Evolutionary conservation across 75 land plant genomes (phyloP).

Genomic region (Gnetum montanum): DNA sequence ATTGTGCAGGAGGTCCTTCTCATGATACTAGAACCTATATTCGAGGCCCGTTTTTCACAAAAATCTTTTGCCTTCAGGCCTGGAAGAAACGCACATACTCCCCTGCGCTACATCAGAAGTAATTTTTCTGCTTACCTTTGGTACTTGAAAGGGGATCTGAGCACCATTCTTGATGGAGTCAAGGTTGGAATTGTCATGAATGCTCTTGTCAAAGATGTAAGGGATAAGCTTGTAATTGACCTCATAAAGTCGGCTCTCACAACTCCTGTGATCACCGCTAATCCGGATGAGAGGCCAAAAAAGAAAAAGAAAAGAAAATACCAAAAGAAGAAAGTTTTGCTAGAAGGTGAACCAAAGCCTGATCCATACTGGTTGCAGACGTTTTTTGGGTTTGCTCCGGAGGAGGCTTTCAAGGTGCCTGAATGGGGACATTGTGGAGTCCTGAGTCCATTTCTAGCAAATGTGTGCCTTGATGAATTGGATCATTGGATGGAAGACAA

Average conservation of each 20-base stretch:
- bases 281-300: conserved; percentile 11
- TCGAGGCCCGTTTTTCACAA: conserved; percentile 56
- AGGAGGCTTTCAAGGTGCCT: conserved; percentile 57
- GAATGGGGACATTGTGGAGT: conserved; percentile 62
- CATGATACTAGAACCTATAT: conserved; percentile 76
- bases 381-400: conserved; percentile 70
- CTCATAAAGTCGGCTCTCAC: conserved; percentile 52
- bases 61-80: conserved; percentile 76
- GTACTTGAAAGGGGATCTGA: conserved; percentile 63
- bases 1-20: conserved; percentile 79
- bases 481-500: conserved; percentile 70
- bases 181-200: conserved; percentile 43
- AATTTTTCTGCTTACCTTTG: conserved; percentile 69
- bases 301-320: conserved; percentile 58
- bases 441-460: conserved; percentile 55
- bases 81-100: conserved; percentile 72
- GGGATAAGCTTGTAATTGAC: conserved; percentile 64
- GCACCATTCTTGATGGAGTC: conserved; percentile 45
- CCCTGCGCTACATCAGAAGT: conserved; percentile 46
- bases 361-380: conserved; percentile 75
- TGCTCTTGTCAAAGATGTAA: conserved; percentile 48
- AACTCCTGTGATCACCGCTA: conserved; percentile 45
- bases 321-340: conserved; percentile 56
- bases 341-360: conserved; percentile 74
- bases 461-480: conserved; percentile 54